phyloP scores from a whole-genome alignment of 805 yeast species.

The Wickerhamiella slavikovae region DNA sequence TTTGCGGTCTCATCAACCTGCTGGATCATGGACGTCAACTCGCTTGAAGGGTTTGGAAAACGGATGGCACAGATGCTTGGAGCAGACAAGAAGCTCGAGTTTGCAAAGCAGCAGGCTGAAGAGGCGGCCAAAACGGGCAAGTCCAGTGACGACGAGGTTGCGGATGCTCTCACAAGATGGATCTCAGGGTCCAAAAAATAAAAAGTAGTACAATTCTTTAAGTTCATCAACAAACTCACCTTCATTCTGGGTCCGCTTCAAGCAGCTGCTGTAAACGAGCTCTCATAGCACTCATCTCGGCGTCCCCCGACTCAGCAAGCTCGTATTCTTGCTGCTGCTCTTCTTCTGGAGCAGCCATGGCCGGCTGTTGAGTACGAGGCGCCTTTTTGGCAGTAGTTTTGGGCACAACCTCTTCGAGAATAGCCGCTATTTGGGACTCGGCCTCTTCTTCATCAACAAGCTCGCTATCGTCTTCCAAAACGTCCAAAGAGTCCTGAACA shows the following conservation, averaged over 20 bases:
- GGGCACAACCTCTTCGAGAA: slow-evolving; percentile 22
- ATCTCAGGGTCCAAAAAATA: no score
- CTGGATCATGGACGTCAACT: slow-evolving; percentile 61
- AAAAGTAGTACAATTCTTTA: no score
- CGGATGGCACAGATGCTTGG: slow-evolving; percentile 57
- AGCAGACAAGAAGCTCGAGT: slow-evolving; percentile 20
- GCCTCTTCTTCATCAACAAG: slow-evolving; percentile 20
- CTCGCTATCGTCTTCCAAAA: slow-evolving; percentile 41
- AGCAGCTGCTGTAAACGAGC: no score
- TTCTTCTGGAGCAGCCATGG: slow-evolving; percentile 9
- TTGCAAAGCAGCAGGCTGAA: slow-evolving; percentile 8
- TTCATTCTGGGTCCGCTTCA: background rate
- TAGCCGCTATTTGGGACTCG: slow-evolving; percentile 21
- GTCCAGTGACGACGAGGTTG: background rate
- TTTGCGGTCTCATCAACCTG: slow-evolving; percentile 57
- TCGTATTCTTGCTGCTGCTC: slow-evolving; percentile 13
- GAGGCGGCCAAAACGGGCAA: background rate
- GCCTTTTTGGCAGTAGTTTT: slow-evolving; percentile 45
- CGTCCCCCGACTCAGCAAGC: slow-evolving; percentile 47
- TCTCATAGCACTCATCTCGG: slow-evolving; percentile 66
- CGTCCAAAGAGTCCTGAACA: slow-evolving; percentile 78
- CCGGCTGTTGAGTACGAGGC: slow-evolving; percentile 30
- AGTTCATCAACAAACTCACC: background rate
- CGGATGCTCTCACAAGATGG: no score
- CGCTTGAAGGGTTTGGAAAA: slow-evolving; percentile 47